Base-by-base conservation (phyloP, 768 basidiomycete genomes). In the Serendipita vermifera region DNA sequence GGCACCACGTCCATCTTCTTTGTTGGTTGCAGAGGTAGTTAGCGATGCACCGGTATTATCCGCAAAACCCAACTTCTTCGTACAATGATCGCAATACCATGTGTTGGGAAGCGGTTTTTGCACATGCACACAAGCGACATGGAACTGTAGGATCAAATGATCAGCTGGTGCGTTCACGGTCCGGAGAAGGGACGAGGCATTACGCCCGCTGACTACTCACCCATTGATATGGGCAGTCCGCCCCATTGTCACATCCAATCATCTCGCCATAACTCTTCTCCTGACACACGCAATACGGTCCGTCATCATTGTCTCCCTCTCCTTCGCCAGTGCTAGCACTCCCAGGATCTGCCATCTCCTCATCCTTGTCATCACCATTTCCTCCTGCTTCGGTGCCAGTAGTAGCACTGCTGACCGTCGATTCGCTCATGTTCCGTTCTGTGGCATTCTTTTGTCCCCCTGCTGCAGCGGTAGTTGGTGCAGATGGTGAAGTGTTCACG, bases 191-290 rank as follows among this genome's bases (percentile, higher is more conserved):
- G 24, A 51, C n/a, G 46, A 51, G 9, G 5, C 26, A n/a, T 5
- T 13, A 26, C 9, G n/a, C n/a, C 35, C 7, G 24, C n/a, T n/a
- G n/a, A n/a, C n/a, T n/a, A 51, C 46, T 5, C 17, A 51, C 46
- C 46, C 46, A 51, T 51, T 51, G 46, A 26, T 51, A 51, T 11
- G 46, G 46, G 17, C 46, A 51, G 32, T 51, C 46, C n/a, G 46
- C 46, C 24, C 46, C 46, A 31, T 51, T 51, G 17, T 51, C 46
- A 26, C 46, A 51, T n/a, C 46, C 46, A 26, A 51, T 51, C 46
- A 51, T 51, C 27, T 51, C 46, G 22, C 46, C 46, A 31, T 51
- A 51, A 31, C 46, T 51, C 46, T 51, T 51, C 46, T 51, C 46
- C 17, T 51, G 46, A 51, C 46, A 51, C 24, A 51, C 22, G 29